phyloP scores from a whole-genome alignment of 179 eudicot genomes.

The Corrigiola litoralis region DNA sequence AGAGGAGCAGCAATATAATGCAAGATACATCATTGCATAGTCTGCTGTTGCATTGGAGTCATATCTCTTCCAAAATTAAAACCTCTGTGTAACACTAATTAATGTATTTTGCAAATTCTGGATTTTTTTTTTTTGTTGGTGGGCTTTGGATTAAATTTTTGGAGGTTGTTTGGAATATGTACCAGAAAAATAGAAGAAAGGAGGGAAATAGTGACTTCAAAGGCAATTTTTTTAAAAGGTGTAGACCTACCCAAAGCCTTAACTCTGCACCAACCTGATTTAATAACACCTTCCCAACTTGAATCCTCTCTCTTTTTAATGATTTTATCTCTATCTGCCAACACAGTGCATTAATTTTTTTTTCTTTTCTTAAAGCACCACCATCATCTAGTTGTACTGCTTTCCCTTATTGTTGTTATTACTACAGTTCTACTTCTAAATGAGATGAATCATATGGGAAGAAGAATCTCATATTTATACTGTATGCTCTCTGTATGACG shows the following conservation, averaged over 20 bases:
- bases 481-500: no score
- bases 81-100: conserved; percentile 1
- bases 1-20: conserved; percentile 11
- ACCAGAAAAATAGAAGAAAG: not conserved
- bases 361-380: conserved; percentile 19
- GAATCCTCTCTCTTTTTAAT: conserved; percentile 17
- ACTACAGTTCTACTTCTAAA: not conserved
- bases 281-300: conserved; percentile 23
- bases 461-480: no score
- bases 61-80: conserved; percentile 12
- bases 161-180: conserved; percentile 1
- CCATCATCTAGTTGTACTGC: conserved; percentile 13
- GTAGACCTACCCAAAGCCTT: conserved; percentile 16
- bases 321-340: conserved; percentile 25
- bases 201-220: conserved; percentile 26
- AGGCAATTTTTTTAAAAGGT: conserved; percentile 11
- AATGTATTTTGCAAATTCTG: not conserved
- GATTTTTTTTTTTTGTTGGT: not conserved
- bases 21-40: conserved; percentile 28
- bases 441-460: no score
- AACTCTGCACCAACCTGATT: conserved; percentile 29
- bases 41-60: conserved; percentile 23
- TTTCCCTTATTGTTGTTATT: not conserved
- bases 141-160: not conserved
- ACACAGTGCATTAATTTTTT: conserved; percentile 24